A percentile compares a stretch with the other conserved stretches of the same genome.
Conservation (phyloP, 257 asterid genomes). For the Fraxinus quadrangulata region DNA sequence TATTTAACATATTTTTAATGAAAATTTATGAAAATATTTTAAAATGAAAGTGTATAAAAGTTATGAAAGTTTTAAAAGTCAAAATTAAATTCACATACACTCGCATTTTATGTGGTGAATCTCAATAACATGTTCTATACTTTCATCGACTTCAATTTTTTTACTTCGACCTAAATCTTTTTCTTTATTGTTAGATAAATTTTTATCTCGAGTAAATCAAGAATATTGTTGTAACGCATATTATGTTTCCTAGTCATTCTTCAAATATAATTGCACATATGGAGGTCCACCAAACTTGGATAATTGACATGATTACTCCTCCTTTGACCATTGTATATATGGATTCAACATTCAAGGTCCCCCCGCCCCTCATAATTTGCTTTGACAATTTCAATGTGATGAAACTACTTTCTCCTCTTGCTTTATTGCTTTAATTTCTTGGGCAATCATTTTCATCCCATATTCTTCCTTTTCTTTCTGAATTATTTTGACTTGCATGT, state of each 20-base stretch:
- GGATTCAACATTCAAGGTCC: not conserved
- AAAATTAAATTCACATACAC: no score
- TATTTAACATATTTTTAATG: no score
- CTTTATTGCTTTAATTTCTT: not conserved
- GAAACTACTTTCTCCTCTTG: not conserved
- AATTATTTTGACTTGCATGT: not conserved
- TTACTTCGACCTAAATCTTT: not conserved
- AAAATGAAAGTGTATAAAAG: no score
- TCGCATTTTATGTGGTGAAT: no score
- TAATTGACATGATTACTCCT: no score
- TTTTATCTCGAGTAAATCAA: not conserved
- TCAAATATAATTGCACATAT: not conserved
- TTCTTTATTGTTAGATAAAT: no score
- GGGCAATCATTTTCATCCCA: not conserved
- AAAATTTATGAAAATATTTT: no score
- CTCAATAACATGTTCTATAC: no score
- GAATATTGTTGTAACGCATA: not conserved
- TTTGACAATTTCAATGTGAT: not conserved
- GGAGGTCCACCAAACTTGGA: not conserved
- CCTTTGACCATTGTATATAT: not conserved
- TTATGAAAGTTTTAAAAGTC: no score
- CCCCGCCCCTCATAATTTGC: not conserved
- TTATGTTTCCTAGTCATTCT: not conserved
- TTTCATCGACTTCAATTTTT: not conserved
- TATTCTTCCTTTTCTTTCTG: no score